Evolutionary conservation across 2,329 filamentous ascomycete species (phyloP).

Genomic region (Hypoxylon sp.): DNA sequence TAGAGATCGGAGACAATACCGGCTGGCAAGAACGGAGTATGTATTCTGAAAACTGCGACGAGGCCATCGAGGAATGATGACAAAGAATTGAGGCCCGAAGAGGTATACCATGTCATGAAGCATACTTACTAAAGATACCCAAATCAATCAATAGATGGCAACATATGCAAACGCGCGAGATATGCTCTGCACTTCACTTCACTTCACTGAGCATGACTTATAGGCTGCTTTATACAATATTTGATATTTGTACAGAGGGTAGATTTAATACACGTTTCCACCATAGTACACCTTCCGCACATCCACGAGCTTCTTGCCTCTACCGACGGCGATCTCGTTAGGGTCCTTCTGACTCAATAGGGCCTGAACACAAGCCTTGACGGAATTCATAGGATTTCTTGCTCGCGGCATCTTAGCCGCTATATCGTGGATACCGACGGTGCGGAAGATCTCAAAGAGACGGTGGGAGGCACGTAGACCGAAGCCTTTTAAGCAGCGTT

Average conservation of each 20-base stretch:
- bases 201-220: background rate
- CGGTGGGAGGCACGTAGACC: constrained; percentile 91
- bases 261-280: constrained; percentile 69
- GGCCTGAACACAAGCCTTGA: constrained; percentile 90
- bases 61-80: background rate
- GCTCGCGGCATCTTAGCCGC: constrained; percentile 86
- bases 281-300: constrained; percentile 98
- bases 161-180: background rate
- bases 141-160: constrained; percentile 11
- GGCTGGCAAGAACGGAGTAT: background rate
- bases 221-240: constrained; percentile 26
- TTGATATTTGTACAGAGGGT: constrained; percentile 44
- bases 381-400: constrained; percentile 97
- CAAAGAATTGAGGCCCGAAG: background rate
- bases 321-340: constrained; percentile 88
- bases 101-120: background rate
- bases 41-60: background rate
- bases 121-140: constrained; percentile 25
- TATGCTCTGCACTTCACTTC: background rate
- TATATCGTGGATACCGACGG: constrained; percentile 88
- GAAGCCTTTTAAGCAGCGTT: constrained; percentile 75
- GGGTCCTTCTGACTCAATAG: constrained; percentile 87
- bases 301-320: constrained; percentile 96
- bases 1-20: background rate
- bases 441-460: constrained; percentile 94